A percentile compares a stretch with the other conserved stretches of the same genome.
phyloP scores from a whole-genome alignment of 139 green algal species.

The Penium margaritaceum region DNA sequence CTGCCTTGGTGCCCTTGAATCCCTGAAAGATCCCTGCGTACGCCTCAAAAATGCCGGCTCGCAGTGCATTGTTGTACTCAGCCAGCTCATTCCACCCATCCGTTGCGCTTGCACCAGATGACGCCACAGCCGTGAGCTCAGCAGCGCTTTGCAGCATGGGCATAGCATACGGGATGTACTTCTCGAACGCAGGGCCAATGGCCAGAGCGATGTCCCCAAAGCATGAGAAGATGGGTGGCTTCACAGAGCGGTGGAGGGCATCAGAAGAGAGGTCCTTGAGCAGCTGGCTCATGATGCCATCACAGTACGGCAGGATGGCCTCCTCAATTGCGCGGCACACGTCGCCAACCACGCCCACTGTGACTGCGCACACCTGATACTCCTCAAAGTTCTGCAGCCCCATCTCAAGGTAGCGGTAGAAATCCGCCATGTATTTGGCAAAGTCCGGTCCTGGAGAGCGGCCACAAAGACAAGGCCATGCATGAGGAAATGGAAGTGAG shows the following conservation, averaged over 20 bases:
- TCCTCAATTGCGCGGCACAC: constrained; percentile 74
- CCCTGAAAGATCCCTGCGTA: constrained; percentile 77
- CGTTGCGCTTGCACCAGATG: constrained; percentile 60
- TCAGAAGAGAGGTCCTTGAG: constrained; percentile 48
- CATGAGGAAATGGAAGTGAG: background rate
- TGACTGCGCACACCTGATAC: constrained; percentile 56
- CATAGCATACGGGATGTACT: constrained; percentile 73
- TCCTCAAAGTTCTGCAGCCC: constrained; percentile 80
- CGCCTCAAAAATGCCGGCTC: constrained; percentile 83
- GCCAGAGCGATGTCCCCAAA: constrained; percentile 91
- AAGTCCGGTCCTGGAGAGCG: constrained; percentile 61
- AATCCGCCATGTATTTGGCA: constrained; percentile 79
- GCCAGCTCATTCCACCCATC: constrained; percentile 59
- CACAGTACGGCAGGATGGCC: constrained; percentile 70
- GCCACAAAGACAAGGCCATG: background rate
- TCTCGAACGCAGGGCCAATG: constrained; percentile 75
- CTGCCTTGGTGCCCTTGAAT: constrained; percentile 49
- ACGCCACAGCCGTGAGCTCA: constrained; percentile 45
- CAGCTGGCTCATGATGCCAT: constrained; percentile 55
- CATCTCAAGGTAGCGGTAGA: constrained; percentile 73
- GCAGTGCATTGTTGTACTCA: constrained; percentile 88
- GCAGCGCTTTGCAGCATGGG: constrained; percentile 72
- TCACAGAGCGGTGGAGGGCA: constrained; percentile 82
- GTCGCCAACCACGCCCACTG: constrained; percentile 84
- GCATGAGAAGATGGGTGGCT: constrained; percentile 83